phyloP scores from a whole-genome alignment of 257 asterid species.

The Solanum etuberosum region DNA sequence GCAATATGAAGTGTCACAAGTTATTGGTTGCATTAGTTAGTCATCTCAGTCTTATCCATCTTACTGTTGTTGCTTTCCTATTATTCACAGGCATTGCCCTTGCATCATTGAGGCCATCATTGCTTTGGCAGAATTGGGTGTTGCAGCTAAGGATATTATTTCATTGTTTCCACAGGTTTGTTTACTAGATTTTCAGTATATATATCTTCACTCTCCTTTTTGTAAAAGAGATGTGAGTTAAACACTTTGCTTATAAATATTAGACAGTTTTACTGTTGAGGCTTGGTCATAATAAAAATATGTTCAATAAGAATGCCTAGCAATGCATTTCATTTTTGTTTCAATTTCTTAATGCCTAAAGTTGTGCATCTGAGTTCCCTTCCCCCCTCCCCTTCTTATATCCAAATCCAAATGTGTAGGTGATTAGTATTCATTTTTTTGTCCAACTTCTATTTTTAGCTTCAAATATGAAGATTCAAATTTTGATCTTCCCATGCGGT shows the following conservation, averaged over 20 bases:
- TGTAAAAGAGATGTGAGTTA: background rate
- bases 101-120: constrained; percentile 75
- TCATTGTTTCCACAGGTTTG: constrained; percentile 82
- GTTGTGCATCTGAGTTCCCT: background rate
- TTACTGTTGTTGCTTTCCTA: background rate
- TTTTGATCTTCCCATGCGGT: background rate
- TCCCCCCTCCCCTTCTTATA: background rate
- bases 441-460: background rate
- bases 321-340: background rate
- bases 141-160: constrained; percentile 64
- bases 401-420: background rate
- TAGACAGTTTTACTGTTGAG: background rate
- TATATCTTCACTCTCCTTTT: background rate
- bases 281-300: background rate
- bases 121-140: constrained; percentile 92
- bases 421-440: background rate
- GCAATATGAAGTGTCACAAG: background rate
- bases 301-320: background rate
- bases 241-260: background rate
- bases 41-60: background rate
- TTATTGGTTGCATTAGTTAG: background rate
- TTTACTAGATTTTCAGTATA: background rate
- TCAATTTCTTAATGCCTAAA: background rate
- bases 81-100: constrained; percentile 64
- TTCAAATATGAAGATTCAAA: background rate